Evolutionary conservation across 257 asterid genomes (phyloP), one percentile per base, ranked within the genome.

Genomic region (Buddleja alternifolia): DNA sequence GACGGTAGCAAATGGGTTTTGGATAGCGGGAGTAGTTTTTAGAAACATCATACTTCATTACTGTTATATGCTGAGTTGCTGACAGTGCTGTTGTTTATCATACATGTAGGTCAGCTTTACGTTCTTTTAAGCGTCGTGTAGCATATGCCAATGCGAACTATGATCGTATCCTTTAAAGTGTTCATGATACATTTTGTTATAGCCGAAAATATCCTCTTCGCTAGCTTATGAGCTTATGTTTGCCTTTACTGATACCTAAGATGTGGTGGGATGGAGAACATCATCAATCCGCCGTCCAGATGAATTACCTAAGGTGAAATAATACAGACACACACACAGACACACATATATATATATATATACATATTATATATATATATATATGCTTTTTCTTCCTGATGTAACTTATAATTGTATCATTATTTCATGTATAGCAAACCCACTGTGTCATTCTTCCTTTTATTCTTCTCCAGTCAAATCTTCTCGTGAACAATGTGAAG

Each of bases 181-280:
- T 21, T 62, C 20, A 23, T 10, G 44, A 6, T 51, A 41, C 62
- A 24, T 52, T 62, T 44, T 56, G 37, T 72, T 55, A 17, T 21
- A 21, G 56, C 63, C n/a, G 42, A 67, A 69, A 45, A 62, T 19
- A 15, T 16, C 12, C 11, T 17, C 20, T 40, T 70, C 37, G 23
- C 23, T 53, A 16, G 52, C 39, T 16, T 66, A 63, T 57, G 25
- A 65, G 58, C 39, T 41, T 69, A 48, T 76, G 75, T 75, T 72
- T 72, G 56, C 87, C 87, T 81, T 89, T 52, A 91, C 84, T 53
- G 23, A 46, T 67, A 75, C 53, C 63, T 75, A 70, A 92, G 98
- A 87, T 64, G 80, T 92, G 82, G 98, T 92, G 81, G 98, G 98
- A 71, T 92, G 98, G 98, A 83, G 98, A 78, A 92, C 98, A 36